Percentiles rank a stretch among this genome's conserved stretches.
Evolutionary conservation across 306 rosid genomes (phyloP).

Genomic region (Prosopis cineraria): DNA sequence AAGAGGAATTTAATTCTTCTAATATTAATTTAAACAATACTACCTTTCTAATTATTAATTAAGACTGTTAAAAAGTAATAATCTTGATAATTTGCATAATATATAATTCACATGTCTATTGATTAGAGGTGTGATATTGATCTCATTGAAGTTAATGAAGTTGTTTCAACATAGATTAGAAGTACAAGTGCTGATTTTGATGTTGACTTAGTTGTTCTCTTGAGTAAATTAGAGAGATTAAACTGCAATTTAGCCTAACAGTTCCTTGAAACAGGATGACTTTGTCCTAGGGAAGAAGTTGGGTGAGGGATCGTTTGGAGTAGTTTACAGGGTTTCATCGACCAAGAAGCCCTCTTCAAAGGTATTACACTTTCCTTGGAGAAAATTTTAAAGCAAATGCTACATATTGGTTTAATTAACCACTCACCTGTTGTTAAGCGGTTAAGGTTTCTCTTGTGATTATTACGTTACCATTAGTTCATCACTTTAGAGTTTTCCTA

Average conservation of each 20-base stretch:
- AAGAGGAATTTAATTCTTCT: neutral
- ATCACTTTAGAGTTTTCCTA: neutral
- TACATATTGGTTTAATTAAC: neutral
- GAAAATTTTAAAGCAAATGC: neutral
- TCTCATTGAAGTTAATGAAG: neutral
- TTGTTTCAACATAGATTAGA: neutral
- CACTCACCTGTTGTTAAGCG: neutral
- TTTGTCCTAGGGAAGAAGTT: conserved; percentile 88
- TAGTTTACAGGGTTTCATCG: conserved; percentile 74
- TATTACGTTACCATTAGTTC: neutral
- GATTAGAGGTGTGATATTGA: neutral
- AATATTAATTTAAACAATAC: neutral
- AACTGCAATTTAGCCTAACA: neutral
- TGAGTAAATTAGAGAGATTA: neutral
- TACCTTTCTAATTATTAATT: neutral
- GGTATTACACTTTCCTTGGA: conserved; percentile 45
- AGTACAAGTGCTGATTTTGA: neutral
- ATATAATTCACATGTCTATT: neutral
- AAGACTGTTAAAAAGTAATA: neutral
- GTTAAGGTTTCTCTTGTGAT: neutral
- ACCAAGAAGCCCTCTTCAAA: conserved; percentile 76
- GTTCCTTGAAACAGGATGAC: conserved; percentile 62
- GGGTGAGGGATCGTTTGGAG: conserved; percentile 97
- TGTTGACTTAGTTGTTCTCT: neutral
- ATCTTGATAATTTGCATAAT: neutral